Evolutionary conservation across 257 asterid genomes (phyloP).

Genomic region (Schizonepeta tenuifolia): DNA sequence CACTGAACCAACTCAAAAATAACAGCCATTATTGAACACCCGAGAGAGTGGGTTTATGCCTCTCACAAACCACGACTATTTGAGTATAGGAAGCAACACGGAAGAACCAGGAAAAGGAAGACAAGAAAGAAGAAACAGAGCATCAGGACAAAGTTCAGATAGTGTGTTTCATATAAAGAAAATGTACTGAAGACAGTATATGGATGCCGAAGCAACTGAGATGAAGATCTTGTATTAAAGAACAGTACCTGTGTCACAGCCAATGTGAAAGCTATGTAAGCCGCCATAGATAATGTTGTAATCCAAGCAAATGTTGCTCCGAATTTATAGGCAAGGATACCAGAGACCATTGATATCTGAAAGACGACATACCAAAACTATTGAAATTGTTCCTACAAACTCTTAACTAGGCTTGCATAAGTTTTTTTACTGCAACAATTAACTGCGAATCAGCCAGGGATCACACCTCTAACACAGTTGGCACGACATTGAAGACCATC

Average conservation of each 20-base stretch:
- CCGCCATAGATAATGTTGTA: constrained; percentile 85
- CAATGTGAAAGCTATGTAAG: constrained; percentile 83
- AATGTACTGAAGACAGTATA: constrained; percentile 17
- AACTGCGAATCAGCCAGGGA: constrained; percentile 16
- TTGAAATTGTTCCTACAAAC: constrained; percentile 25
- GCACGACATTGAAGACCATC: constrained; percentile 95
- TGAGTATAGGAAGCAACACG: constrained; percentile 1
- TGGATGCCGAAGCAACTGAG: background rate
- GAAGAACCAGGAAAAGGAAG: background rate
- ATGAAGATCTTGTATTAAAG: constrained; percentile 12
- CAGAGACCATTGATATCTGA: constrained; percentile 97
- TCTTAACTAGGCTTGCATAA: constrained; percentile 10
- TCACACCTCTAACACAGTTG: constrained; percentile 86
- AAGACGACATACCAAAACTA: constrained; percentile 47
- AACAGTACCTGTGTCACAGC: constrained; percentile 79
- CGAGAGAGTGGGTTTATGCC: constrained; percentile 7
- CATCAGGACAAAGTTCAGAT: background rate
- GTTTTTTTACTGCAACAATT: background rate
- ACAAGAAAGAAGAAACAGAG: background rate
- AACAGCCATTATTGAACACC: constrained; percentile 19
- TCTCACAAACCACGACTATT: constrained; percentile 12
- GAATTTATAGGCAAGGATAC: constrained; percentile 94
- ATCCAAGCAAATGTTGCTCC: constrained; percentile 99
- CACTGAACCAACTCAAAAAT: constrained; percentile 21
- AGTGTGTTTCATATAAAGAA: constrained; percentile 6